phyloP scores from a whole-genome alignment of 768 basidiomycete genomes.

The Gloeostereum incarnatum region DNA sequence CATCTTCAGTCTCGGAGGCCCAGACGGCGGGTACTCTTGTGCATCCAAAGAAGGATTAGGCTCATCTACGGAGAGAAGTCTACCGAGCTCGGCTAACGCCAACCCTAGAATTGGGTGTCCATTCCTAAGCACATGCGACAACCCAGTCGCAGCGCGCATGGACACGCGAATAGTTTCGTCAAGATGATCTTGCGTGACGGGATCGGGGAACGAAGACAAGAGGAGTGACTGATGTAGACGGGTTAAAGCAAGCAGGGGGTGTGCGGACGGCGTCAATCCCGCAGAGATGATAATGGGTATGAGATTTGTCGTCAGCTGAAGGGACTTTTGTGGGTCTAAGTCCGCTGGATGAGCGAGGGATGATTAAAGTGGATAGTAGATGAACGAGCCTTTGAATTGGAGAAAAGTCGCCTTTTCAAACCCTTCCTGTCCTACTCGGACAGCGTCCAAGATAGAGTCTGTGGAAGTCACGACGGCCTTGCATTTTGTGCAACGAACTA shows the following conservation, averaged over 20 bases:
- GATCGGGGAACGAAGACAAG: slow-evolving; percentile 35
- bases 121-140: slow-evolving; percentile 38
- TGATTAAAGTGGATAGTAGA: slow-evolving; percentile 1
- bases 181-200: slow-evolving; percentile 38
- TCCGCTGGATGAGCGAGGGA: slow-evolving; percentile 1
- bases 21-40: slow-evolving; percentile 54
- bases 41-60: slow-evolving; percentile 28
- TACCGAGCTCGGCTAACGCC: slow-evolving; percentile 71
- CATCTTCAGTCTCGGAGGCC: slow-evolving; percentile 49
- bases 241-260: slow-evolving; percentile 69
- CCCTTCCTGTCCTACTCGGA: slow-evolving; percentile 65
- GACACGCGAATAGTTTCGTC: slow-evolving; percentile 56
- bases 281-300: slow-evolving; percentile 54
- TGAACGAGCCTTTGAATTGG: slow-evolving; percentile 44
- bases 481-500: slow-evolving; percentile 49
- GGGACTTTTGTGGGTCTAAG: slow-evolving; percentile 49
- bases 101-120: slow-evolving; percentile 78
- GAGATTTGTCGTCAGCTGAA: slow-evolving; percentile 53
- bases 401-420: slow-evolving; percentile 60
- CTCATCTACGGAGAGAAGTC: slow-evolving; percentile 74
- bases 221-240: slow-evolving; percentile 68
- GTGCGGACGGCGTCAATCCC: slow-evolving; percentile 52
- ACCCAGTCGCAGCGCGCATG: slow-evolving; percentile 41
- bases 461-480: slow-evolving; percentile 35
- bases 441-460: slow-evolving; percentile 49